Evolutionary conservation across 1,284 basidiomycete genomes (phyloP).

Genomic region (Moniliophthora roreri): DNA sequence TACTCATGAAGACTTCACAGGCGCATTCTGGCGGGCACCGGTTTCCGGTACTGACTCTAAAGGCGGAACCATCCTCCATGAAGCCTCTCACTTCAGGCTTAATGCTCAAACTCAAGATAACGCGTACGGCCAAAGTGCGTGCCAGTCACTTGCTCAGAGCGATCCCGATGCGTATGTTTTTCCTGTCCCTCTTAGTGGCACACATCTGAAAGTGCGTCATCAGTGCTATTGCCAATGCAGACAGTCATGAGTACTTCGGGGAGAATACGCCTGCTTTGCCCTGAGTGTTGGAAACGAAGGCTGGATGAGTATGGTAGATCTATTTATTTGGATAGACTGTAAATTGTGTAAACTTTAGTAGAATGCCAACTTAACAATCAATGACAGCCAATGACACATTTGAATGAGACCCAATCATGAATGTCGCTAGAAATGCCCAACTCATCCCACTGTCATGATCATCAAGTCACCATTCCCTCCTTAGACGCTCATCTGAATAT

Average conservation of each 20-base stretch:
- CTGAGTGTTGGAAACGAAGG: neutral
- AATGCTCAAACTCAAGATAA: constrained; percentile 46
- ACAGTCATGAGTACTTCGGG: constrained; percentile 53
- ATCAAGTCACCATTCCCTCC: too few species aligned
- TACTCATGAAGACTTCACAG: neutral
- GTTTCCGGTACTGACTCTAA: constrained; percentile 2
- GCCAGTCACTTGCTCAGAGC: constrained; percentile 38
- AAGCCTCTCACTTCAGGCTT: constrained; percentile 44
- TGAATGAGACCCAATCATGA: too few species aligned
- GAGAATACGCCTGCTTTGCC: constrained; percentile 45
- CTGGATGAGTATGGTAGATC: too few species aligned
- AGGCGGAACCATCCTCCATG: constrained; percentile 23
- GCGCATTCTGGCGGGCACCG: constrained; percentile 1
- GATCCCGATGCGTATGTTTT: constrained; percentile 23
- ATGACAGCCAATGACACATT: too few species aligned
- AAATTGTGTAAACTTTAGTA: too few species aligned
- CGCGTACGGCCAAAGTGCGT: constrained; percentile 41
- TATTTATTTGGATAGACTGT: too few species aligned
- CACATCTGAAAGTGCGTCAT: too few species aligned
- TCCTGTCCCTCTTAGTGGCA: too few species aligned
- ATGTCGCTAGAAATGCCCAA: too few species aligned
- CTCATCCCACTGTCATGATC: too few species aligned
- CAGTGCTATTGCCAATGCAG: constrained; percentile 44
- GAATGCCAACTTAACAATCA: too few species aligned
- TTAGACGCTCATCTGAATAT: too few species aligned